A percentile compares a stretch with the other conserved stretches of the same genome.
These are phyloP conservation scores for Ilyonectria robusta DNA, from an alignment of 2,329 filamentous ascomycete genomes.

Conservation along the genomic window DNA sequence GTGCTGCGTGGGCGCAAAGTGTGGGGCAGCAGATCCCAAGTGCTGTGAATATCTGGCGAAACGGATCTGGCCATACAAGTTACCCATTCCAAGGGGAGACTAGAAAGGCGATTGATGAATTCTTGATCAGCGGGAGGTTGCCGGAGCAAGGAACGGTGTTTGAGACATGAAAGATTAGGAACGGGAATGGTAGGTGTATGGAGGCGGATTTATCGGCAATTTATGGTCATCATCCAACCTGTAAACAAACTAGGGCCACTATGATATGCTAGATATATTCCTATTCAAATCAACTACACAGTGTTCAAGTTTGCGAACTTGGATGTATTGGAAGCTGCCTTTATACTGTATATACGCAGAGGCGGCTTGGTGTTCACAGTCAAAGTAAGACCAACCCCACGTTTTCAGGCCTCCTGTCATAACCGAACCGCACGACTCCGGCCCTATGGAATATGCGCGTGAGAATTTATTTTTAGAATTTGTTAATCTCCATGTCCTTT, in stretches of 20 bases:
- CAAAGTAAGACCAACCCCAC: background rate
- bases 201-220: too few relatives aligned
- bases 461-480: background rate
- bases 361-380: background rate
- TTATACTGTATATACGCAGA: too few relatives aligned
- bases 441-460: background rate
- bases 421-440: background rate
- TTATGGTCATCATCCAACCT: too few relatives aligned
- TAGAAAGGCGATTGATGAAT: constrained; percentile 39
- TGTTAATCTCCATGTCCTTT: too few relatives aligned
- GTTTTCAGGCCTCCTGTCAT: background rate
- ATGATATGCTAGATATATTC: too few relatives aligned
- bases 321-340: too few relatives aligned
- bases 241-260: too few relatives aligned
- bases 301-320: too few relatives aligned
- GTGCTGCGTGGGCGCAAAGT: constrained; percentile 38
- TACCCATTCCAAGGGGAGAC: constrained; percentile 39
- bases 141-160: constrained; percentile 42
- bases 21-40: constrained; percentile 38
- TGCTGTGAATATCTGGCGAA: constrained; percentile 42
- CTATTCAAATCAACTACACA: too few relatives aligned
- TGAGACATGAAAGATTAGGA: constrained; percentile 19
- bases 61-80: constrained; percentile 44
- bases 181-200: background rate
- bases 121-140: constrained; percentile 38